Percentiles rank a stretch among this genome's conserved stretches.
Evolutionary conservation across 192 early-diverging fungal species (phyloP).

Genomic region (Coemansia asiatica): DNA sequence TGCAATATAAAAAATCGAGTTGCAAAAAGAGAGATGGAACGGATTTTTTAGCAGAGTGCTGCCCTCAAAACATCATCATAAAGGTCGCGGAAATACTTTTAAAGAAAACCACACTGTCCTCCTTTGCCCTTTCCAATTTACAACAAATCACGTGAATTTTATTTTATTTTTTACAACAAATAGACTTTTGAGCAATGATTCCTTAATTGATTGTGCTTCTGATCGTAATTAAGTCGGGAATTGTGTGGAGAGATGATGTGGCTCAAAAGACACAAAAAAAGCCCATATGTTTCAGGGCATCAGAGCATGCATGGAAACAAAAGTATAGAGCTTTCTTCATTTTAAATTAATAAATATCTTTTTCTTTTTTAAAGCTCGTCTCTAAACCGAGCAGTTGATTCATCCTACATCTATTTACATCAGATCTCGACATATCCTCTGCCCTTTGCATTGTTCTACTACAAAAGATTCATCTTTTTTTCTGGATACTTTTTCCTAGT

Average conservation of each 20-base stretch:
- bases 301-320: background rate
- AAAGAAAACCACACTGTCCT: too few relatives aligned
- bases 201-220: too few relatives aligned
- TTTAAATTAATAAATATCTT: too few relatives aligned
- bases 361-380: background rate
- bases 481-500: constrained; percentile 1
- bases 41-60: background rate
- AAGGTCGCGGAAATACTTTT: background rate
- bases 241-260: background rate
- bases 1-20: constrained; percentile 23
- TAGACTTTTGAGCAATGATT: background rate
- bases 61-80: background rate
- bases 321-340: background rate
- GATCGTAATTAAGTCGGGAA: background rate
- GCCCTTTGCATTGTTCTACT: background rate
- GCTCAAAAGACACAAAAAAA: background rate
- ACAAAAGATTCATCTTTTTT: background rate
- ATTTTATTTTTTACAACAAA: background rate
- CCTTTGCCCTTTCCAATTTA: too few relatives aligned
- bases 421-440: background rate
- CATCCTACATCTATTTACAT: background rate
- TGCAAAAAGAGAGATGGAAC: constrained; percentile 26
- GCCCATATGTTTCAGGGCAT: background rate
- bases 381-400: background rate
- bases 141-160: background rate